Conservation (phyloP, 306 rosid genomes). For the Sesbania bispinosa region DNA sequence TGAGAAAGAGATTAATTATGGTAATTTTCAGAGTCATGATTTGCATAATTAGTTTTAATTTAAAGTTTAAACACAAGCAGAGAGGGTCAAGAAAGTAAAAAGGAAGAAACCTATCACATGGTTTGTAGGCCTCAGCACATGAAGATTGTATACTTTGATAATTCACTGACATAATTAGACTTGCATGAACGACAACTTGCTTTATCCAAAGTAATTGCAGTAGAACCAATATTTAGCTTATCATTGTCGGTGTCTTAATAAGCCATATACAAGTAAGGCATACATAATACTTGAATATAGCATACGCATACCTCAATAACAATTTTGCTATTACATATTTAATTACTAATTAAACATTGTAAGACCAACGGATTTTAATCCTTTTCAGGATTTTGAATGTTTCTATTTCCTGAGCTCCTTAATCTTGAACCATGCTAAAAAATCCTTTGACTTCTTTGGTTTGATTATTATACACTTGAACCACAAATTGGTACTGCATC, state of each 20-base stretch:
- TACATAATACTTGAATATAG: too few relatives aligned
- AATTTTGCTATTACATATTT: too few relatives aligned
- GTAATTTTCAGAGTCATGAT: not conserved
- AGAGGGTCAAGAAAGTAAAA: conserved; percentile 17
- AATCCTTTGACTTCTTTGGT: too few relatives aligned
- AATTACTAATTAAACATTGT: too few relatives aligned
- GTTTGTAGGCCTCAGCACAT: not conserved
- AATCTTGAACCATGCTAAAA: too few relatives aligned
- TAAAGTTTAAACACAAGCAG: not conserved
- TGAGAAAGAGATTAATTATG: not conserved
- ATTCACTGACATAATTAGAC: conserved; percentile 1
- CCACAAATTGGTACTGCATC: too few relatives aligned
- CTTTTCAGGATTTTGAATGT: too few relatives aligned
- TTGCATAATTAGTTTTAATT: not conserved
- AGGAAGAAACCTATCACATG: conserved; percentile 33
- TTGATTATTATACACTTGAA: too few relatives aligned
- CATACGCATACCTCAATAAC: too few relatives aligned
- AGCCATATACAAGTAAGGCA: too few relatives aligned
- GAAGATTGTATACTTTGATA: not conserved
- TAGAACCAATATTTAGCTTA: not conserved
- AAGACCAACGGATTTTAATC: too few relatives aligned
- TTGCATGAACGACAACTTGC: conserved; percentile 30
- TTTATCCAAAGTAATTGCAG: not conserved
- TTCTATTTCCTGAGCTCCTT: too few relatives aligned
- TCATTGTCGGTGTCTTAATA: not conserved